Evolutionary conservation across 139 green algal species (phyloP).

Genomic region (Coccomyxa sp.): DNA sequence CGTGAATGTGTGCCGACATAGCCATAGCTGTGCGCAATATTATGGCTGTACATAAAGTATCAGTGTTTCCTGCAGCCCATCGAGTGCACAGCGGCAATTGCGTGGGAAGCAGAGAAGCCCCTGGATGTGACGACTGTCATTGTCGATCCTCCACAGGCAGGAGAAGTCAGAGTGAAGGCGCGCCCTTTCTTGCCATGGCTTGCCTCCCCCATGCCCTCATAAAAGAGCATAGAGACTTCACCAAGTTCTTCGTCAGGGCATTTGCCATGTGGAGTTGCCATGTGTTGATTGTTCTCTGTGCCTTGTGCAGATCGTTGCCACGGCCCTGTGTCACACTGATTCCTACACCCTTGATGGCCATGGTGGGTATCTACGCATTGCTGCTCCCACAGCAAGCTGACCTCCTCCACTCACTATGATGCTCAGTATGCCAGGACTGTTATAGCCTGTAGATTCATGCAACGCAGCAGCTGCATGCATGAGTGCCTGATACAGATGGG

Average conservation of each 20-base stretch:
- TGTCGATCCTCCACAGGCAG: constrained; percentile 78
- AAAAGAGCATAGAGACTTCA: neutral
- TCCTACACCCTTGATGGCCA: constrained; percentile 86
- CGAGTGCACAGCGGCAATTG: constrained; percentile 88
- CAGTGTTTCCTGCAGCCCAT: constrained; percentile 60
- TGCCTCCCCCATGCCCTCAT: neutral
- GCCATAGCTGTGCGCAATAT: neutral
- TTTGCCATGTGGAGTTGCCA: neutral
- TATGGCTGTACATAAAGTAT: neutral
- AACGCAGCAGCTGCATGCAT: neutral
- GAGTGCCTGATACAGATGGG: neutral
- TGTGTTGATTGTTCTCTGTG: neutral
- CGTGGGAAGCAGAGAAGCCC: constrained; percentile 81
- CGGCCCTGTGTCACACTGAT: constrained; percentile 96
- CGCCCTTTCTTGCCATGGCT: neutral
- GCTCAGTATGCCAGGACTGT: neutral
- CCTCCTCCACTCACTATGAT: neutral
- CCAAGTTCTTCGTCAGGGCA: neutral
- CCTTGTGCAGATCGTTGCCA: constrained; percentile 57
- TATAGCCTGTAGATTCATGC: neutral
- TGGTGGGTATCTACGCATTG: constrained; percentile 6
- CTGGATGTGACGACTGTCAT: constrained; percentile 80
- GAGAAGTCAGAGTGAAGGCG: constrained; percentile 87
- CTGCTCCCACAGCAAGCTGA: no score
- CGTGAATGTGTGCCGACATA: neutral